Evolutionary conservation across 1,139 yeast species (phyloP), one percentile per base, ranked within the genome.

Genomic region (Candida glucosophila): DNA sequence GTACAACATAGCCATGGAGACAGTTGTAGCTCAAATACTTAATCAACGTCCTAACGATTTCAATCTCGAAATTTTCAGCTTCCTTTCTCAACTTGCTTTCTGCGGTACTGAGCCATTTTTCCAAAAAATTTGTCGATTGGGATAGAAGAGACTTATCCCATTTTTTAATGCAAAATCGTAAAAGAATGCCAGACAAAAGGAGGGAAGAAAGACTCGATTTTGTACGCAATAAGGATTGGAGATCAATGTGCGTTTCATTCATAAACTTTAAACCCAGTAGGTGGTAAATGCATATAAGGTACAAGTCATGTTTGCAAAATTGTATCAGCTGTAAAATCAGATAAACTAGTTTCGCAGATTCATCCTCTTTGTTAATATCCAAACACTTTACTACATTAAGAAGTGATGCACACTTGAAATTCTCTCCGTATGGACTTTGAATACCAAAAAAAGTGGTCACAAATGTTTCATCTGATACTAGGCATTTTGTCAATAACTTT

Each of bases 1-100:
- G 29, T 7, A 49, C 33, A 4, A 50, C 24, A 5, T 47, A 29
- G 12, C 55, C 58, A 25, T 55, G 45, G 21, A 58, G 47, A 10
- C 55, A 53, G 34, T 58, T 57, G 27, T 52, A 61, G 23, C 45
- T 48, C 32, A 69, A 44, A 36, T 56, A 67, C 4, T 39, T 40
- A 3, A 63, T 33, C 9, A 67, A 29, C 8, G 37, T 36, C 17
- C 39, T 42, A 5, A 64, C 27, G 21, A 67, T 56, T 3, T 46
- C 46, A 5, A 34, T 18, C 32, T 68, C 73, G 32, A 30, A 29
- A 7, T 16, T 12, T 6, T 20, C 20, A 12, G 12, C 20, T 6
- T 6, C 20, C 7, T 13, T 10, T 19, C 20, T 12, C 20, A 10
- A 10, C 20, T 12, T 9, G 12, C 20, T 10, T 6, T 19, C 9